Base-by-base conservation (phyloP, 2,329 filamentous ascomycete genomes). In the Rhynchosporium graminicola region DNA sequence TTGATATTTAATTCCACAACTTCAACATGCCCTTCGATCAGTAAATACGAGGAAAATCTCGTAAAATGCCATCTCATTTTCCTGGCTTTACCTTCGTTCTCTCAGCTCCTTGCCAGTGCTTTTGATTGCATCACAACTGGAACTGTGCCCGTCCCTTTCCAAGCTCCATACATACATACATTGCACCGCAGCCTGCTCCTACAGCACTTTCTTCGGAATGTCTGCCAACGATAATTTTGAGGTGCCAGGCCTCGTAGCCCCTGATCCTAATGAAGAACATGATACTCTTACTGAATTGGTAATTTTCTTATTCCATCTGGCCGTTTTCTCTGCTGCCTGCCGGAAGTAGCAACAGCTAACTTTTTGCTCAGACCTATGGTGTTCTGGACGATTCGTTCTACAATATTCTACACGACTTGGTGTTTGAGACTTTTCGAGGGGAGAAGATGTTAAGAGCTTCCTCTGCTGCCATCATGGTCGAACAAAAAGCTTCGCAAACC, bases 361-460 rank as follows among this genome's bases (percentile, higher is more conserved):
- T 46, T 51, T 57, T 33, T 52, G 12, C 38, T 57, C 47, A 88
- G 86, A 80, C 86, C 67, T 82, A 86, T 73, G 78, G 83, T 28
- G 83, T 94, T 64, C 82, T 94, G 71, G 88, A 92, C 71, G 89
- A 93, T 72, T 77, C 88, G 61, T 79, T 94, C 65, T 87, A 89
- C 78, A 92, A 91, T 75, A 83, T 93, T 71, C 82, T 93, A 68
- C 87, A 90, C 75, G 88, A 91, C 74, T 81, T 91, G 57, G 80
- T 91, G 67, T 81, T 92, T 71, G 85, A 90, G 74, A 87, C 86
- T 46, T 91, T 94, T 75, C 88, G 88, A 68, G 84, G 90, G 69
- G 91, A 94, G 77, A 93, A 93, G 79, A 84, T 86, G 67, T 85
- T 90, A 59, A 86, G 88, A 74, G 86, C 86, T 69, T 77, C 83